phyloP scores from a whole-genome alignment of 345 rosid genomes.

The Melaleuca quinquenervia region DNA sequence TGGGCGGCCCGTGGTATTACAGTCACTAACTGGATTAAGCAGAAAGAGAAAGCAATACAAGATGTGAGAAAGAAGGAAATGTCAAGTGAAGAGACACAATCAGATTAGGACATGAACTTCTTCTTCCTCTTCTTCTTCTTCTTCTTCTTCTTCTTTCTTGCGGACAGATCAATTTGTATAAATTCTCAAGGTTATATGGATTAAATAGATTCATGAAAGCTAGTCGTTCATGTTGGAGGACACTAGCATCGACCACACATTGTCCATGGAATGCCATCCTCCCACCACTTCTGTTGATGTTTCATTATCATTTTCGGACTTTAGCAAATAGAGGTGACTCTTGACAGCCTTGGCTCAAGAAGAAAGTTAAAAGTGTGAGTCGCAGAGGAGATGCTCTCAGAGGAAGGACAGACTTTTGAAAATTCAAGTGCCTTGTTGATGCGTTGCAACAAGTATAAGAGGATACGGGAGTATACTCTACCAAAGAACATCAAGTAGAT shows the following conservation, averaged over 20 bases:
- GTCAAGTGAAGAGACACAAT: background rate
- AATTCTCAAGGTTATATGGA: background rate
- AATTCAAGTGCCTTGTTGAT: background rate
- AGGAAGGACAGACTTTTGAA: background rate
- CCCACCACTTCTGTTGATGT: background rate
- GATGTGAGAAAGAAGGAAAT: constrained; percentile 24
- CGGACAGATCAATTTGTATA: background rate
- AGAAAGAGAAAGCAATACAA: constrained; percentile 32
- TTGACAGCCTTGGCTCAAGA: background rate
- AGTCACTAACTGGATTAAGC: constrained; percentile 18
- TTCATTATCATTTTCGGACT: background rate
- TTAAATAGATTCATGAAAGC: background rate
- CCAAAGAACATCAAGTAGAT: background rate
- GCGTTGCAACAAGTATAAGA: background rate
- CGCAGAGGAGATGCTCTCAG: background rate
- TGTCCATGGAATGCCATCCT: background rate
- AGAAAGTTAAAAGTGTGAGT: background rate
- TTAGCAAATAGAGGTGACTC: background rate
- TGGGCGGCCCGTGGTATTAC: constrained; percentile 10
- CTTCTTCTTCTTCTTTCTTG: background rate
- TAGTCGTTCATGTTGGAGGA: background rate
- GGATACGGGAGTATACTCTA: background rate
- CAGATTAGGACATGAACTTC: background rate
- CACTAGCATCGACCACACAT: background rate
- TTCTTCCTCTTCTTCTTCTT: background rate